Evolutionary conservation across 2,329 filamentous ascomycete species (phyloP).

Genomic region (Blastomyces gilchristii): DNA sequence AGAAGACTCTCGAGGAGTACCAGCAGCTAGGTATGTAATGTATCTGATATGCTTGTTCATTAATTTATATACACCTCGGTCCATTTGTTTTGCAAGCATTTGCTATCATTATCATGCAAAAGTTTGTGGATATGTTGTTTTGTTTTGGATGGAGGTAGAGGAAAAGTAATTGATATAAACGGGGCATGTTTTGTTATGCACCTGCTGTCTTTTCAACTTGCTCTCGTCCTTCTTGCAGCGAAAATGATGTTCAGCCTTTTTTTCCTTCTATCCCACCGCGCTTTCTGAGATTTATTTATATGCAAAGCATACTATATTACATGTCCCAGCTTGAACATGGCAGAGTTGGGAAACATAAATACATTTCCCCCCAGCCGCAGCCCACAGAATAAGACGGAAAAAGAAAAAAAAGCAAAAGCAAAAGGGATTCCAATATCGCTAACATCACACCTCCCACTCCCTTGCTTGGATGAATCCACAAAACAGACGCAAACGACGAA

Average conservation of each 20-base stretch:
- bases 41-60: background rate
- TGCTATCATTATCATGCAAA: background rate
- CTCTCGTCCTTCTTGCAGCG: no score
- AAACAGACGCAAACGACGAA: conserved; percentile 63
- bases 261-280: background rate
- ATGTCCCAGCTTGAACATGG: background rate
- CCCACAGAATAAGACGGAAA: background rate
- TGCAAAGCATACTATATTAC: background rate
- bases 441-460: background rate
- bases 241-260: no score
- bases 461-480: background rate
- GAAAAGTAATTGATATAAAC: background rate
- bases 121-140: background rate
- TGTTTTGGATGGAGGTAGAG: background rate
- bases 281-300: background rate
- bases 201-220: background rate
- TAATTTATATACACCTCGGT: background rate
- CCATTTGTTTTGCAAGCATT: no score
- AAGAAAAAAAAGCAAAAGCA: background rate
- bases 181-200: background rate
- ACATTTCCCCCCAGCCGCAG: no score
- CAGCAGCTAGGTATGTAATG: conserved; percentile 68
- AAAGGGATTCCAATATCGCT: background rate
- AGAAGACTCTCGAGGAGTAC: conserved; percentile 95
- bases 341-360: background rate